These are phyloP conservation scores for Leccinellum albellum DNA, from an alignment of 768 basidiomycete species.

Conservation along the genomic window DNA sequence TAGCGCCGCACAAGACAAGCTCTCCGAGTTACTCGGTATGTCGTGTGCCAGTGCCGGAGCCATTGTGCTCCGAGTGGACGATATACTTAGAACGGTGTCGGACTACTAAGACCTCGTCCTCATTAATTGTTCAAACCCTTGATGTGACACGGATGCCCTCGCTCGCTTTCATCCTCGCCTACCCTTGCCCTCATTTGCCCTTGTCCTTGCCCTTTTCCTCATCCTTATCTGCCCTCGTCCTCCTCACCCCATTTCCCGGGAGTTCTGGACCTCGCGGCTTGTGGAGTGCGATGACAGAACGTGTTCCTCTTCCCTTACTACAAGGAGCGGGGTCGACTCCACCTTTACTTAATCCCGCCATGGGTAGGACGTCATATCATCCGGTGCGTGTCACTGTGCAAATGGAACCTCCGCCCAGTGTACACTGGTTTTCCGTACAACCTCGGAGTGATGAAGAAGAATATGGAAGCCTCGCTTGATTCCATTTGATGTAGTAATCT, in stretches of 20 bases:
- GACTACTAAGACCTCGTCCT: neutral
- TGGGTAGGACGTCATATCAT: neutral
- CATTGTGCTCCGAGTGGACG: neutral
- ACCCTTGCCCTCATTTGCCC: too few relatives aligned
- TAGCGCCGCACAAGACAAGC: too few relatives aligned
- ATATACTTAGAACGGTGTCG: neutral
- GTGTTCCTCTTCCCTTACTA: neutral
- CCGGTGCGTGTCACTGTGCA: neutral
- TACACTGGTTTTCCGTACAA: neutral
- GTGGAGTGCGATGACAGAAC: neutral
- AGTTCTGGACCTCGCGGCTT: neutral
- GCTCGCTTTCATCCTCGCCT: too few relatives aligned
- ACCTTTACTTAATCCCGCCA: neutral
- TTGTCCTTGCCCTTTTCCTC: too few relatives aligned
- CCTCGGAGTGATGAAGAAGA: neutral
- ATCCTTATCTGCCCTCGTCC: neutral
- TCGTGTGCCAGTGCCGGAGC: too few relatives aligned
- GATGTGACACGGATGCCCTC: neutral
- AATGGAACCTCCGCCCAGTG: neutral
- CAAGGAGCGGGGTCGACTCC: too few relatives aligned
- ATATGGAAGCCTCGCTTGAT: neutral
- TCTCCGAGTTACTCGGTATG: too few relatives aligned
- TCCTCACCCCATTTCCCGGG: too few relatives aligned
- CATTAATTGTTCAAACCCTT: neutral
- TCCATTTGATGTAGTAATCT: conserved; percentile 1